These are phyloP conservation scores for Diaporthe vaccinii DNA, from an alignment of 2,329 filamentous ascomycete genomes.

Conservation along the genomic window DNA sequence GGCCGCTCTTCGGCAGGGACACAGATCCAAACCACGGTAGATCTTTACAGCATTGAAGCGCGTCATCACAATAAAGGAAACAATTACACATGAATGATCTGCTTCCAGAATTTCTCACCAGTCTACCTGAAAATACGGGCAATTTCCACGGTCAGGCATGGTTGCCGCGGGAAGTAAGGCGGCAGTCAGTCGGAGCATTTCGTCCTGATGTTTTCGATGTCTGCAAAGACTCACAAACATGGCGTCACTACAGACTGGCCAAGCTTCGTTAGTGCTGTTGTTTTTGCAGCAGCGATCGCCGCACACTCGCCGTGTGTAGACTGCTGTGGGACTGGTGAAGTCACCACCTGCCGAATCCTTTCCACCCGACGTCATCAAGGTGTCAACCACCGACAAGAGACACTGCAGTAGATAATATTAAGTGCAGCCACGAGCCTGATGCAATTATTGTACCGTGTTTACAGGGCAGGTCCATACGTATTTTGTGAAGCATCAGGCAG, in stretches of 20 bases:
- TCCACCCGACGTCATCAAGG: conserved; percentile 22
- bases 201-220: not conserved
- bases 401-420: not conserved
- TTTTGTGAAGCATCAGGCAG: not conserved
- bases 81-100: not conserved
- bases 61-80: not conserved
- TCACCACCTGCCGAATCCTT: conserved; percentile 13
- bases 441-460: not conserved
- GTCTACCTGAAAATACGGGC: not conserved
- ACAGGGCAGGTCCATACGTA: not conserved
- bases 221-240: not conserved
- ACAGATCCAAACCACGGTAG: not conserved
- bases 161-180: too few species aligned
- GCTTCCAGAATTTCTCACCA: not conserved
- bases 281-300: conserved; percentile 12
- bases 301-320: not conserved
- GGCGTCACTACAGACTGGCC: not conserved
- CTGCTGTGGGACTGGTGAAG: conserved; percentile 32
- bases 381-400: not conserved
- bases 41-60: not conserved
- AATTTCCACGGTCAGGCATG: not conserved
- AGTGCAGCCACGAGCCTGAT: not conserved
- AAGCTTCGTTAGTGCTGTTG: not conserved
- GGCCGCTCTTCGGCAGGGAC: not conserved
- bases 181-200: not conserved